Base-by-base conservation (phyloP, 495 filamentous ascomycete species). In the Halenospora varia region DNA sequence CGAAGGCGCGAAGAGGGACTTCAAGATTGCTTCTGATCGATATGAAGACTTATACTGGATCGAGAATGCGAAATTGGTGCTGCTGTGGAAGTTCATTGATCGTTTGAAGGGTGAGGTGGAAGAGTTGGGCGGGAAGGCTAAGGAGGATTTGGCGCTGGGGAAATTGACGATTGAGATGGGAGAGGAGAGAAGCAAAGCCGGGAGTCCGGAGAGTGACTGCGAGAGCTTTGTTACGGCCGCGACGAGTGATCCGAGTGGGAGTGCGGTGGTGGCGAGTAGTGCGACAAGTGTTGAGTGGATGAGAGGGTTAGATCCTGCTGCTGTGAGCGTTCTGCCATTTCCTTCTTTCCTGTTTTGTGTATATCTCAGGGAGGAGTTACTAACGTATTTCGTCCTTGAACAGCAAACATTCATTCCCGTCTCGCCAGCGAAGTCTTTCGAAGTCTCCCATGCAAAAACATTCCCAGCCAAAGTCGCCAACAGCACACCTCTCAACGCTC, bases 51-150 rank as follows among this genome's bases (percentile, higher is more conserved):
- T 55, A 11, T 10, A 8, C 2, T 18, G 25, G 2, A 49, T 56
- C 23, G 17, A 23, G 15, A 26, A 10, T 19, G 42, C 18, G 25
- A 56, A 56, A 25, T 25, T 48, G 53, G 22, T 48, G 2, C 22
- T 56, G 42, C 44, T 56, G n/a, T 49, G 44, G 53, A 48, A 49
- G 44, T 49, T 39, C 19, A 45, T 54, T 45, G 35, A 25, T 8
- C 20, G 51, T 15, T 54, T 54, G 51, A n/a, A 54, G 20, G 29
- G 29, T 4, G 6, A 35, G 29, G 13, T 35, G 4, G 29, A 35
- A 13, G 29, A 4, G 29, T 35, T 35, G n/a, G n/a, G 29, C 29
- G 13, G 29, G 29, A 35, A 13, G 13, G 29, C 13, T 6, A 35
- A 35, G 29, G 29, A 4, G 29, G 29, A 13, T 6, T 35, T 35